Evolutionary conservation across 495 filamentous ascomycete species (phyloP), one percentile per base, ranked within the genome.

Genomic region (Penicillium steckii): DNA sequence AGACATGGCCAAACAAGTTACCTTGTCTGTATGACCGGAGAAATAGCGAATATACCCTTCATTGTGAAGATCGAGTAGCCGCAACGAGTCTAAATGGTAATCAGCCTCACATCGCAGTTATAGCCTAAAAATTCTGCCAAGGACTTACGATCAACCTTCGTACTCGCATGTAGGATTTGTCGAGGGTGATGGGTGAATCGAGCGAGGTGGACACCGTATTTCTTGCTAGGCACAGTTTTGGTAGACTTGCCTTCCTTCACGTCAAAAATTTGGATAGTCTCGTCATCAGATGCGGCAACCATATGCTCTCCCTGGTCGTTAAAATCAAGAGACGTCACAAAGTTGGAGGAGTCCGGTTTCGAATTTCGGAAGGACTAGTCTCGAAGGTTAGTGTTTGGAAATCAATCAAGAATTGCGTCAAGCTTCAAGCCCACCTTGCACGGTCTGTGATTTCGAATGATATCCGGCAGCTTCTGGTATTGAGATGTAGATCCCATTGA

Each of bases 1-100:
- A 10, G 73, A 76, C 18, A 79, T 60, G 8, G 87, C 76, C 10
- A 99, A 76, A 48, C 75, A 86, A 19, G 92, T 97, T 10, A 99
- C 94, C 19, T 85, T 72, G 17, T 79, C 85, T 22, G 85, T 85
- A 71, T 97, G 94, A 38, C 91, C 94, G 22, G 85, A 83, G 64
- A 97, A 97, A 71, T 99, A 99, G 44, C 95, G 87, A 50, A 97
- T 83, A 63, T 93, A 99, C 24, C 83, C 84, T 71, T 96, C 96
- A 60, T 97, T 93, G 66, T 97, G 95, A 5, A 93, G 89, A 8
- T 90, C 89, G 32, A 99, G 84, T 67, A 96, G 89, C 50, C 94
- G 83, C 32, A 99, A 86, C 1, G 88, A 88, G 67, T 97, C 86
- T 76, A 26, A 17, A 15, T 6, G 12, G 25, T n/a, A 6, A 46